Conservation (phyloP, 352 stramenopile species). For the Phytophthora cactorum region DNA sequence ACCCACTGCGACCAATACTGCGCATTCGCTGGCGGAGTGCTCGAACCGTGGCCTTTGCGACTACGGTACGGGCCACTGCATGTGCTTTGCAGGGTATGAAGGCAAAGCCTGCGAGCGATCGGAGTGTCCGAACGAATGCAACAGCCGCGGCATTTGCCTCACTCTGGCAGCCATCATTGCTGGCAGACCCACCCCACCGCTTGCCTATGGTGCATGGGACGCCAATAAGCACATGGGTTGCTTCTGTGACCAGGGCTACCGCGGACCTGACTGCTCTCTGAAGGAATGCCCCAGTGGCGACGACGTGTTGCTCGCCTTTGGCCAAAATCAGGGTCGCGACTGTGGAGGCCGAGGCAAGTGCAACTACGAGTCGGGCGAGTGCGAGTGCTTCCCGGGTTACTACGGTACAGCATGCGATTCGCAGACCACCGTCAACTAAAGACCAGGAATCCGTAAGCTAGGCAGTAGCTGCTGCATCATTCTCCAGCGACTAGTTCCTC, state of each 20-base stretch:
- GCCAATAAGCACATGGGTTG: constrained; percentile 94
- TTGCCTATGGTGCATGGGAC: constrained; percentile 88
- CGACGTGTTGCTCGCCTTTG: constrained; percentile 91
- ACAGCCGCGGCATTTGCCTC: constrained; percentile 92
- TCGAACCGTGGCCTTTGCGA: constrained; percentile 95
- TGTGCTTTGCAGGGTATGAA: constrained; percentile 91
- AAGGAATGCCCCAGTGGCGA: constrained; percentile 94
- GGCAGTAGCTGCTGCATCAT: background rate
- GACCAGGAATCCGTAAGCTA: constrained; percentile 3
- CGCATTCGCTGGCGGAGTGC: constrained; percentile 90
- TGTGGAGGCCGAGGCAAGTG: constrained; percentile 96
- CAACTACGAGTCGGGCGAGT: constrained; percentile 93
- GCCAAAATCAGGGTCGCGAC: constrained; percentile 76
- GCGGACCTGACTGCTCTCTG: constrained; percentile 95
- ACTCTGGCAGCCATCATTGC: constrained; percentile 88
- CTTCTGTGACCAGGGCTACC: constrained; percentile 94
- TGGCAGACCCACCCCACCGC: background rate
- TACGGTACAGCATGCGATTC: constrained; percentile 93
- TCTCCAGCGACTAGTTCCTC: background rate
- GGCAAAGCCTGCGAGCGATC: constrained; percentile 92
- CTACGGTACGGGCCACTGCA: constrained; percentile 89
- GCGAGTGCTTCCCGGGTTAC: constrained; percentile 95
- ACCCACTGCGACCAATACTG: constrained; percentile 68
- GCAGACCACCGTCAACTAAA: constrained; percentile 84
- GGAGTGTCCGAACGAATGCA: constrained; percentile 96